These are phyloP conservation scores for Mycena crocata DNA, from an alignment of 768 basidiomycete species.

Conservation along the genomic window DNA sequence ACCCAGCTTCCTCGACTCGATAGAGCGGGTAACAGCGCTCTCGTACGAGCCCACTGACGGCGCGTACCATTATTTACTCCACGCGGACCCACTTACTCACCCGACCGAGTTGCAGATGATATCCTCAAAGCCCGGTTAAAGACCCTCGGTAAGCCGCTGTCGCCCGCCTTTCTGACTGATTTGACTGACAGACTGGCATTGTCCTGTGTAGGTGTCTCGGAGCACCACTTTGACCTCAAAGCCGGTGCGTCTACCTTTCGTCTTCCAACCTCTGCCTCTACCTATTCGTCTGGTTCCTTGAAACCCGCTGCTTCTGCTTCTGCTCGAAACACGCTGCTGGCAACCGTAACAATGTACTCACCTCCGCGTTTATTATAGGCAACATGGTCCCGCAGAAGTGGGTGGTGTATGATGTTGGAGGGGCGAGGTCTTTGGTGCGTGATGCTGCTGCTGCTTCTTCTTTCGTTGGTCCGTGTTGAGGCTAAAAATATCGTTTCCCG, in stretches of 20 bases:
- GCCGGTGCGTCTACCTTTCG: slow-evolving; percentile 41
- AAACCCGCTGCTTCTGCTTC: too few relatives aligned
- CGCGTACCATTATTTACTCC: not conserved
- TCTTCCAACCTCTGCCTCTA: too few relatives aligned
- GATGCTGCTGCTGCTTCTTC: not conserved
- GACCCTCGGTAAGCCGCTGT: slow-evolving; percentile 42
- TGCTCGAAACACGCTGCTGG: too few relatives aligned
- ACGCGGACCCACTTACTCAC: not conserved
- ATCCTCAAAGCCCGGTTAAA: slow-evolving; percentile 65
- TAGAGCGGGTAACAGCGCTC: slow-evolving; percentile 58
- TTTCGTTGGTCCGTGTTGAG: not conserved
- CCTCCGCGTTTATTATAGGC: slow-evolving; percentile 16
- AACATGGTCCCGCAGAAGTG: slow-evolving; percentile 39
- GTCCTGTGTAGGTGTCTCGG: slow-evolving; percentile 70
- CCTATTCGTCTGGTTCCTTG: too few relatives aligned
- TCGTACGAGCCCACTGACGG: slow-evolving; percentile 65
- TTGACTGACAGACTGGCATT: slow-evolving; percentile 21
- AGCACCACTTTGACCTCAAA: slow-evolving; percentile 65
- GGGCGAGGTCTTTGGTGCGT: slow-evolving; percentile 52
- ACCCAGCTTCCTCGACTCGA: slow-evolving; percentile 61
- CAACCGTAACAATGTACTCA: too few relatives aligned
- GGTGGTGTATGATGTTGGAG: slow-evolving; percentile 63
- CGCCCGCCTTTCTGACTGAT: too few relatives aligned
- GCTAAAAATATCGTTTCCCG: too few relatives aligned
- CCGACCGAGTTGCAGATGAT: slow-evolving; percentile 56